phyloP scores from a whole-genome alignment of 768 basidiomycete genomes.

The Lentinula raphanica region DNA sequence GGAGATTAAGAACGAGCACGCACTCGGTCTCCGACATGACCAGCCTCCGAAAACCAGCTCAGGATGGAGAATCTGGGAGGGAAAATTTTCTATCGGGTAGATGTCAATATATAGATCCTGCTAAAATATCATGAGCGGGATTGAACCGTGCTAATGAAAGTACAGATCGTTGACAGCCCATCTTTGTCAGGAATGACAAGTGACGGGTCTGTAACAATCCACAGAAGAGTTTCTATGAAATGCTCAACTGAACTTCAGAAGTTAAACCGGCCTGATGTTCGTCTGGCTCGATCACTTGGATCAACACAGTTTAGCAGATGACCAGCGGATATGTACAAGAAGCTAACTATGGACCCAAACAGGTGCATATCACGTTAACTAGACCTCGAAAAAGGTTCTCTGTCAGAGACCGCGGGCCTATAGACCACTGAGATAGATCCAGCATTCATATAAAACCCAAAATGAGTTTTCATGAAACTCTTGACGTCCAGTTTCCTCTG shows the following conservation, averaged over 20 bases:
- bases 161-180: too few species aligned
- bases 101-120: background rate
- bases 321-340: too few species aligned
- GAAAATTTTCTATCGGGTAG: background rate
- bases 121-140: background rate
- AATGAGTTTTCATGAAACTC: background rate
- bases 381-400: background rate
- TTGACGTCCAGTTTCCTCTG: background rate
- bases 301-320: too few species aligned
- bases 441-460: background rate
- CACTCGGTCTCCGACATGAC: background rate
- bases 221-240: too few species aligned
- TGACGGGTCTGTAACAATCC: too few species aligned
- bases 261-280: too few species aligned
- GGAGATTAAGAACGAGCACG: background rate
- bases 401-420: background rate
- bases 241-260: too few species aligned
- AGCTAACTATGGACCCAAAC: too few species aligned
- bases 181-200: too few species aligned
- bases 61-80: background rate
- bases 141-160: too few species aligned
- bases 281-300: too few species aligned
- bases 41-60: background rate
- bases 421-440: background rate
- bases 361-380: background rate